Conservation (phyloP, 805 yeast species). For the Zygosaccharomyces rouxii region DNA sequence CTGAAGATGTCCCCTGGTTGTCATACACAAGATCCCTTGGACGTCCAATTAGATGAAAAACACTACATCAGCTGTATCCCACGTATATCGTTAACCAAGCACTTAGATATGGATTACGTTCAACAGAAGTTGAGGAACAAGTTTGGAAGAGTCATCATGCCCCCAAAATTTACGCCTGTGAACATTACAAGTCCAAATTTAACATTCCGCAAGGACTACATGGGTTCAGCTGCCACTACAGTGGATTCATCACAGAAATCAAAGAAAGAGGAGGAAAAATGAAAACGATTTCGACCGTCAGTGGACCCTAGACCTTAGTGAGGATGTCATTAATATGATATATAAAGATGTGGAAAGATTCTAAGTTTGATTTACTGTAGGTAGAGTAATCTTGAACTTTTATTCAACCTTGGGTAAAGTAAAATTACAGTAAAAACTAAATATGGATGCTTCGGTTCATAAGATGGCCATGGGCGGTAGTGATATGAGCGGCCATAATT, state of each 20-base stretch:
- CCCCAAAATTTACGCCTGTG: constrained; percentile 86
- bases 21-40: constrained; percentile 95
- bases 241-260: constrained; percentile 5
- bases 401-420: too few relatives aligned
- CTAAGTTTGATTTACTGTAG: not conserved
- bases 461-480: constrained; percentile 30
- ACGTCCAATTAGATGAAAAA: constrained; percentile 91
- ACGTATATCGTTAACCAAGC: constrained; percentile 82
- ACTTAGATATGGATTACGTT: constrained; percentile 86
- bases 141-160: constrained; percentile 82
- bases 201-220: constrained; percentile 25
- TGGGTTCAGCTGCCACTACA: constrained; percentile 20
- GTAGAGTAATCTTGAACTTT: not conserved
- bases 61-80: constrained; percentile 97
- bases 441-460: not conserved
- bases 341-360: not conserved
- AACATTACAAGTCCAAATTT: constrained; percentile 67
- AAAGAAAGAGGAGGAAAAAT: not conserved
- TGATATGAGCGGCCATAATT: constrained; percentile 51
- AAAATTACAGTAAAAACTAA: too few relatives aligned
- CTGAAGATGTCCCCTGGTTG: constrained; percentile 96
- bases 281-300: not conserved
- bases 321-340: not conserved
- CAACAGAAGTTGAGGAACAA: constrained; percentile 74
- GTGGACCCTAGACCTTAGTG: not conserved